Evolutionary conservation across 805 yeast species (phyloP).

Genomic region (Osmozyma mogii): DNA sequence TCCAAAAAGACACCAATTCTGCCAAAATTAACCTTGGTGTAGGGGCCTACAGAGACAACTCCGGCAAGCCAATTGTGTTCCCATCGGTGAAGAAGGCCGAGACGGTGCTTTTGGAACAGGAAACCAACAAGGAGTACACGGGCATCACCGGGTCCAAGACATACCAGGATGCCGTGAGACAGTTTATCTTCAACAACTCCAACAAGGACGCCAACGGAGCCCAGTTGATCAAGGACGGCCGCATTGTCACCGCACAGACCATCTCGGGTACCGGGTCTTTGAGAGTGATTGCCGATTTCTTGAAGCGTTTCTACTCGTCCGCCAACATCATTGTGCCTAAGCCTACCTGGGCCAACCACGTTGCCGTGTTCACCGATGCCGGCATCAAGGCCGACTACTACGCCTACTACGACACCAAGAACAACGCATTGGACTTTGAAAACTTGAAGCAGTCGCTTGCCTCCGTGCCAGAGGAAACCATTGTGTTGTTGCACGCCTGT

Average conservation of each 20-base stretch:
- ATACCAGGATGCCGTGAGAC: constrained; percentile 59
- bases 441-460: constrained; percentile 55
- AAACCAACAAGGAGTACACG: constrained; percentile 74
- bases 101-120: constrained; percentile 36
- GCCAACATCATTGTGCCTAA: constrained; percentile 64
- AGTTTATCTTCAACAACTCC: constrained; percentile 61
- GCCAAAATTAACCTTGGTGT: constrained; percentile 63
- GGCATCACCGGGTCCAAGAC: constrained; percentile 74
- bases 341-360: constrained; percentile 95
- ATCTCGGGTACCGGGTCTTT: constrained; percentile 94
- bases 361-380: constrained; percentile 66
- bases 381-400: constrained; percentile 60
- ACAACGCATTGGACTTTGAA: constrained; percentile 57
- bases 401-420: constrained; percentile 58
- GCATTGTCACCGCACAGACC: constrained; percentile 81
- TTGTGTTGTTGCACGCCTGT: constrained; percentile 82
- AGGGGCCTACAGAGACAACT: constrained; percentile 89
- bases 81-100: constrained; percentile 70
- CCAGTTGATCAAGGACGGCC: constrained; percentile 45
- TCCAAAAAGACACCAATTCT: constrained; percentile 54
- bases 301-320: constrained; percentile 49
- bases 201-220: constrained; percentile 46
- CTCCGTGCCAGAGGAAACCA: constrained; percentile 48
- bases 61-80: constrained; percentile 83
- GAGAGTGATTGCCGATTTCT: constrained; percentile 74